These are phyloP conservation scores for Colletotrichum sp. DNA, from an alignment of 2,329 filamentous ascomycete species.

Conservation along the genomic window DNA sequence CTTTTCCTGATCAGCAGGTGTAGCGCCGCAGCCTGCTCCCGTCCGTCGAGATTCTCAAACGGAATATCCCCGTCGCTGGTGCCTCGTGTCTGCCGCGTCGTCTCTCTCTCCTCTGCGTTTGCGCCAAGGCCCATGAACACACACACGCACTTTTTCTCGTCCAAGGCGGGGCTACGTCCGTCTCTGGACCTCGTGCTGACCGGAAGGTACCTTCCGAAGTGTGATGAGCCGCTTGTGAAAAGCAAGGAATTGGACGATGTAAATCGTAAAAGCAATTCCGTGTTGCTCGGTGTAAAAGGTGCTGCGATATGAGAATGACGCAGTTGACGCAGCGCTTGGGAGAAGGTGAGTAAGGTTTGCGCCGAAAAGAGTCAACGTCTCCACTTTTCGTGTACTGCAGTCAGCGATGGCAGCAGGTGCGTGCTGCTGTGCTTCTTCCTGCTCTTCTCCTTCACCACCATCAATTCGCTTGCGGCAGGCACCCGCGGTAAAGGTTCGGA, in stretches of 20 bases:
- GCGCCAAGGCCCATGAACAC: neutral
- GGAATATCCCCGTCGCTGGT: neutral
- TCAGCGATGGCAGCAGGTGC: neutral
- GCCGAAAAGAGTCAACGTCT: neutral
- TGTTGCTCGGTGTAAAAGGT: neutral
- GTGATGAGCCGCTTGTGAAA: neutral
- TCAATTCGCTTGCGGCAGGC: neutral
- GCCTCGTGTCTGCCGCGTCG: neutral
- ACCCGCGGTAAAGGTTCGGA: neutral
- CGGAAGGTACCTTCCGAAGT: neutral
- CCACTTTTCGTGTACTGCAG: neutral
- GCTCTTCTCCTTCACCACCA: neutral
- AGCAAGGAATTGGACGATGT: neutral
- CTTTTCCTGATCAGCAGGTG: slow-evolving; percentile 28
- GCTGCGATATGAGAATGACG: neutral
- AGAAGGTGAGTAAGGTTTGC: neutral
- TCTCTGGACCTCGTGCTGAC: neutral
- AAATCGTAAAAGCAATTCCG: neutral
- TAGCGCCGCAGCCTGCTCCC: neutral
- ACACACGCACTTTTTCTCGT: neutral
- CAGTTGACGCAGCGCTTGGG: neutral
- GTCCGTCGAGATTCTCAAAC: neutral
- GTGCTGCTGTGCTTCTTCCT: neutral
- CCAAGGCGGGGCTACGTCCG: neutral
- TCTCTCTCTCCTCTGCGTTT: neutral